Evolutionary conservation across 2,329 filamentous ascomycete genomes (phyloP).

Genomic region (Fusarium sp.): DNA sequence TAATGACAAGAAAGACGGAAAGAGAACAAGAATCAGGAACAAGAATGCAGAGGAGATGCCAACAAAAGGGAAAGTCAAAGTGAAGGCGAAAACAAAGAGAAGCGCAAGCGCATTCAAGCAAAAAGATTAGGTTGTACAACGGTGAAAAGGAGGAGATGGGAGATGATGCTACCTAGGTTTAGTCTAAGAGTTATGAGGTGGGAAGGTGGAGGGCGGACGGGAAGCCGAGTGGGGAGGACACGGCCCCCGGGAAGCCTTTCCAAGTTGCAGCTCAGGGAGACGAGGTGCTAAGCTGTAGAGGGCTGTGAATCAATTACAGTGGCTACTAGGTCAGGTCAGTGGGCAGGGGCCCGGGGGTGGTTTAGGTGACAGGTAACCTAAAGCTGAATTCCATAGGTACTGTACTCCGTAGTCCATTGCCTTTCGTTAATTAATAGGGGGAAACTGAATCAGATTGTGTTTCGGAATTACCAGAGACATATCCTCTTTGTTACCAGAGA

Average conservation of each 20-base stretch:
- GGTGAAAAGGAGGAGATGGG: slow-evolving; percentile 37
- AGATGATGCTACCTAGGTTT: slow-evolving; percentile 32
- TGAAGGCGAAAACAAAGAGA: slow-evolving; percentile 27
- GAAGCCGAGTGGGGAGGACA: slow-evolving; percentile 33
- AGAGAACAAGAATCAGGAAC: slow-evolving; percentile 13
- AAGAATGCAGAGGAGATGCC: slow-evolving; percentile 32
- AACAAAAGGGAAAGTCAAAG: slow-evolving; percentile 33
- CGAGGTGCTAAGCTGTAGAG: slow-evolving; percentile 29
- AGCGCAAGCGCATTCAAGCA: slow-evolving; percentile 40
- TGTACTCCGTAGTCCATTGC: background rate
- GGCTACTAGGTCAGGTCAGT: too few relatives aligned
- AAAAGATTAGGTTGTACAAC: slow-evolving; percentile 32
- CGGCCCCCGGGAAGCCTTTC: slow-evolving; percentile 19
- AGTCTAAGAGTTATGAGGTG: too few relatives aligned
- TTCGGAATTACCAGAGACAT: slow-evolving; percentile 17
- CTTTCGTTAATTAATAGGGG: slow-evolving; percentile 12
- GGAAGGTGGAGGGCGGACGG: slow-evolving; percentile 24
- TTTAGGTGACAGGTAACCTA: slow-evolving; percentile 5
- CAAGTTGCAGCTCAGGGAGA: slow-evolving; percentile 11
- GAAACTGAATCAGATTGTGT: slow-evolving; percentile 28
- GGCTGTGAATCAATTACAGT: slow-evolving; percentile 28
- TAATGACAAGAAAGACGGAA: slow-evolving; percentile 26
- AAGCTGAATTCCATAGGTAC: background rate
- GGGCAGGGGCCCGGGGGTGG: background rate
- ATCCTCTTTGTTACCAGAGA: slow-evolving; percentile 7